Base-by-base conservation (phyloP, 2,329 filamentous ascomycete species). In the Fusarium fracticaudum region DNA sequence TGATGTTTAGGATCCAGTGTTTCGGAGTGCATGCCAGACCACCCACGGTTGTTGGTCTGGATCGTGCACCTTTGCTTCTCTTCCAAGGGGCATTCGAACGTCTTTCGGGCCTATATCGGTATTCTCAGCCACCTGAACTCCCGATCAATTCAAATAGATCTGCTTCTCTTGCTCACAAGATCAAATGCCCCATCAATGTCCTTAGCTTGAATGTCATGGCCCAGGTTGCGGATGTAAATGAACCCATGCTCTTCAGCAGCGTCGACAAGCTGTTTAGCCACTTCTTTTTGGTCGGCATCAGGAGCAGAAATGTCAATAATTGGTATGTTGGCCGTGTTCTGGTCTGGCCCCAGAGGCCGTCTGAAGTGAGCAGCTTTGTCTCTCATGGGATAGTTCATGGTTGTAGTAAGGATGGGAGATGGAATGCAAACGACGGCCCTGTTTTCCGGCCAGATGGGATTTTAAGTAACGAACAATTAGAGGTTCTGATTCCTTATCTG, bases 201-300 rank as follows among this genome's bases (percentile, higher is more conserved):
- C 35, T 87, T 83, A 1, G 87, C 83, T 1, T 92, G 85, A 54
- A 98, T 94, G 69, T 92, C 90, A 18, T 87, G 86, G 48, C 91
- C 92, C 29, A 90, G 88, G 79, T 94, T 95, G 79, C 91, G 92
- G 78, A 98, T 91, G 81, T 96, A 98, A 70, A 98, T 90, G 82
- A 98, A 98, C 70, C 96, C 96, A 83, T 95, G 92, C 61, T 92
- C 91, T 43, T 91, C 89, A 5, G 95, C 95, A 3, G 96, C 96
- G 69, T 93, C 89, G 47, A 98, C 90, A 47, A 98, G 87, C 72
- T 91, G 88, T 63, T 90, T 90, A 59, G 93, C 92, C 26, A 91
- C 84, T 51, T 85, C 82, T n/a, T 81, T 80, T 67, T 88, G 84
- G 73, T 92, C 86, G 10, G 87, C 85, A 24, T 71, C 62, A 12